phyloP scores from a whole-genome alignment of 75 land plant genomes.

The Ceratopteris richardii region DNA sequence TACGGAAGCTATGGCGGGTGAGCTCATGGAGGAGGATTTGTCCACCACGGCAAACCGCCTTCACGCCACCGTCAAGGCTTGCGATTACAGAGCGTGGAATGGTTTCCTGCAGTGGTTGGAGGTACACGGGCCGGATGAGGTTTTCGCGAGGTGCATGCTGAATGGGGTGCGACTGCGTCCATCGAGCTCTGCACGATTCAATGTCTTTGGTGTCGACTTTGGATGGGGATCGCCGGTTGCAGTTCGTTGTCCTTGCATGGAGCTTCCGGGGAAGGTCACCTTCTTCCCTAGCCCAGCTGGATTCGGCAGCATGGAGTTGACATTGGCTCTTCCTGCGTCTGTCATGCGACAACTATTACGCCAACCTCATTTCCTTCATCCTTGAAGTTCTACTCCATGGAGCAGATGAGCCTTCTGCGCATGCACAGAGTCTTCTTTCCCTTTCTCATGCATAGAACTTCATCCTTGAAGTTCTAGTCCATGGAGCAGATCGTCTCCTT shows the following conservation, averaged over 20 bases:
- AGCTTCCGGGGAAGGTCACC: not conserved
- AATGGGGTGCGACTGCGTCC: not conserved
- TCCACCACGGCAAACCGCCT: constrained; percentile 13
- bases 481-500: no score
- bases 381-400: no score
- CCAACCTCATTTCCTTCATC: no score
- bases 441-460: no score
- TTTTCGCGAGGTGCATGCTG: not conserved
- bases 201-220: constrained; percentile 24
- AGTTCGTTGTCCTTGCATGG: not conserved
- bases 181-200: constrained; percentile 18
- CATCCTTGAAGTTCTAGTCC: no score
- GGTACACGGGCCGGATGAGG: not conserved
- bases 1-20: not conserved
- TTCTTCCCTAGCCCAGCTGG: no score
- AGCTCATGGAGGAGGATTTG: not conserved
- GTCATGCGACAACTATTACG: no score
- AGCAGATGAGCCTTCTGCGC: no score
- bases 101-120: not conserved
- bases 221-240: constrained; percentile 30
- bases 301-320: no score
- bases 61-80: not conserved
- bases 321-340: no score
- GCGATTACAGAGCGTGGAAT: not conserved
- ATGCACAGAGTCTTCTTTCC: no score